Evolutionary conservation across 2,329 filamentous ascomycete species (phyloP).

Genomic region (Hypoxylon rubiginosum): DNA sequence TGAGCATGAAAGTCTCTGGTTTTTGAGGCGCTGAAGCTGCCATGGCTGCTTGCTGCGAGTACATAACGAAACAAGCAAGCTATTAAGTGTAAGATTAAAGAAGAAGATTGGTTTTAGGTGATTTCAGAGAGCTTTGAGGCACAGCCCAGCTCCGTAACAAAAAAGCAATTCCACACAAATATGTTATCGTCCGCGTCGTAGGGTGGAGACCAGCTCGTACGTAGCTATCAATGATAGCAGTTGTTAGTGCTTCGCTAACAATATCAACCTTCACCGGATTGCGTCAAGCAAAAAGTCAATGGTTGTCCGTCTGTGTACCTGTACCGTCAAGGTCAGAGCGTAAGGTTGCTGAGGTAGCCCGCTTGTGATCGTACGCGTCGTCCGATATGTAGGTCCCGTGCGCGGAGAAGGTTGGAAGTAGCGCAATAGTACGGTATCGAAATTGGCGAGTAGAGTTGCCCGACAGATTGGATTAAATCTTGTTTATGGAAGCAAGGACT

Average conservation of each 20-base stretch:
- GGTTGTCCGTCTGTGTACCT: slow-evolving; percentile 50
- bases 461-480: neutral
- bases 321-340: slow-evolving; percentile 58
- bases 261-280: slow-evolving; percentile 55
- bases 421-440: neutral
- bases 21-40: slow-evolving; percentile 84
- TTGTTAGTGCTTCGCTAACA: slow-evolving; percentile 19
- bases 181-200: slow-evolving; percentile 22
- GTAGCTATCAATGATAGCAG: slow-evolving; percentile 21
- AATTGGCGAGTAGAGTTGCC: neutral
- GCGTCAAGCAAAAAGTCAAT: slow-evolving; percentile 61
- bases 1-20: slow-evolving; percentile 98
- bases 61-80: slow-evolving; percentile 68
- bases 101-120: neutral
- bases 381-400: neutral
- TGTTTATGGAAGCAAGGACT: slow-evolving; percentile 6
- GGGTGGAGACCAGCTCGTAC: slow-evolving; percentile 63
- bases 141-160: slow-evolving; percentile 44
- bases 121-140: slow-evolving; percentile 41
- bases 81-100: slow-evolving; percentile 4
- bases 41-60: slow-evolving; percentile 87
- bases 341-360: slow-evolving; percentile 1
- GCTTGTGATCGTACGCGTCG: neutral
- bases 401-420: neutral
- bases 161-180: slow-evolving; percentile 31